A percentile compares a stretch with the other conserved stretches of the same genome.
Evolutionary conservation across 2,329 filamentous ascomycete genomes (phyloP).

Genomic region (Penicillium digitatum): DNA sequence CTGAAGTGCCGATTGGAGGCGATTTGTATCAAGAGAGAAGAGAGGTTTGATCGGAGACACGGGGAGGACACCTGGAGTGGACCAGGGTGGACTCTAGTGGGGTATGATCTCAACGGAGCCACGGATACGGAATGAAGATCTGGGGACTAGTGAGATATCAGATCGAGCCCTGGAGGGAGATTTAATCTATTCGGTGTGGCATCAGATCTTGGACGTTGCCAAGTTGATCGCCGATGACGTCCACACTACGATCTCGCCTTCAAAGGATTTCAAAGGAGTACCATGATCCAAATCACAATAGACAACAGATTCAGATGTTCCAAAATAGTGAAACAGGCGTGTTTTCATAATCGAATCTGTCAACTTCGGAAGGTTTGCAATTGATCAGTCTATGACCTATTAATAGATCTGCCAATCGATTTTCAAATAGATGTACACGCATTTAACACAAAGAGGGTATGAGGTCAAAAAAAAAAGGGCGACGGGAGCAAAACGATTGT

Average conservation of each 20-base stretch:
- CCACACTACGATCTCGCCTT: neutral
- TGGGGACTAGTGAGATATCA: neutral
- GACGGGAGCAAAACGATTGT: constrained; percentile 6
- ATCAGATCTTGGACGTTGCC: neutral
- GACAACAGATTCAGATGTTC: neutral
- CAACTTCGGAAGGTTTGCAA: neutral
- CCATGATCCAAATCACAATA: neutral
- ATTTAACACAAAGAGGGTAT: constrained; percentile 1
- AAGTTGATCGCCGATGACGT: neutral
- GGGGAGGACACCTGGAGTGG: neutral
- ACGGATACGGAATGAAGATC: neutral
- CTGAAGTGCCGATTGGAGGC: neutral
- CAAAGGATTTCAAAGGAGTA: neutral
- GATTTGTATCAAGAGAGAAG: neutral
- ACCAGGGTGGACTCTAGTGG: neutral
- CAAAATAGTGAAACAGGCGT: neutral
- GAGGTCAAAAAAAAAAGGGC: neutral
- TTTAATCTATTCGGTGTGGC: neutral
- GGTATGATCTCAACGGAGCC: neutral
- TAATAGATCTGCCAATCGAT: neutral
- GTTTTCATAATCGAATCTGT: neutral
- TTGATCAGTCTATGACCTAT: neutral
- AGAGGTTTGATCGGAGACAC: neutral
- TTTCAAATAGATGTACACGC: constrained; percentile 1
- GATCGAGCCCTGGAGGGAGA: neutral